Evolutionary conservation across 1,139 yeast genomes (phyloP).

Genomic region (Saccharomyces hybrid): DNA sequence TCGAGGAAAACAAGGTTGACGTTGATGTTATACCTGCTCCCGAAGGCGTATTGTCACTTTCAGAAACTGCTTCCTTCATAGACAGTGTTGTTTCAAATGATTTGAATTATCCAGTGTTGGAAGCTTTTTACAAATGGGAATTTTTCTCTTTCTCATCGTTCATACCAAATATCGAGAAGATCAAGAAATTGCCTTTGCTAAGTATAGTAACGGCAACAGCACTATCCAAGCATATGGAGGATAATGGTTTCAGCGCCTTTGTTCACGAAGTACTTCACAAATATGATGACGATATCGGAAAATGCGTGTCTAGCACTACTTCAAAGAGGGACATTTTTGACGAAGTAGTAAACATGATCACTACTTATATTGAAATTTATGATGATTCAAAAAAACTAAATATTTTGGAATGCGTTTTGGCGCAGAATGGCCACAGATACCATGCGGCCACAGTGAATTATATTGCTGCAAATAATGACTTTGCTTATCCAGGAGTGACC

Average conservation of each 20-base stretch:
- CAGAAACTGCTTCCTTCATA: slow-evolving; percentile 1
- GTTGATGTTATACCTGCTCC: slow-evolving; percentile 2
- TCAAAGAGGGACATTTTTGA: background rate
- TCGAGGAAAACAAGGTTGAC: background rate
- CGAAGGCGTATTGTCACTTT: background rate
- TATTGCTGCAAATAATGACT: slow-evolving; percentile 13
- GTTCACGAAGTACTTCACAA: background rate
- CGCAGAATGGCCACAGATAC: slow-evolving; percentile 26
- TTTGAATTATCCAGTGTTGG: slow-evolving; percentile 1
- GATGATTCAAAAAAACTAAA: slow-evolving; percentile 15
- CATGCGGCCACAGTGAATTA: slow-evolving; percentile 26
- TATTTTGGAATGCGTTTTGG: slow-evolving; percentile 23
- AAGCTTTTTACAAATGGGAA: slow-evolving; percentile 7
- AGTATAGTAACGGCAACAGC: background rate
- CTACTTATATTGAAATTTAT: slow-evolving; percentile 6
- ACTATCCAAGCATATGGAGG: background rate
- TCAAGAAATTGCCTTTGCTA: slow-evolving; percentile 1
- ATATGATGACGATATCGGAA: background rate
- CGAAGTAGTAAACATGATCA: background rate
- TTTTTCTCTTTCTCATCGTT: slow-evolving; percentile 4
- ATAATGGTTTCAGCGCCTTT: background rate
- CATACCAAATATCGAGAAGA: slow-evolving; percentile 1
- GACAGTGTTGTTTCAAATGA: background rate
- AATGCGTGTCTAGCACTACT: background rate
- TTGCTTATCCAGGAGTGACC: slow-evolving; percentile 15